These are phyloP conservation scores for Borovskyia barvae DNA, from an alignment of 208 protist species.

Conservation along the genomic window DNA sequence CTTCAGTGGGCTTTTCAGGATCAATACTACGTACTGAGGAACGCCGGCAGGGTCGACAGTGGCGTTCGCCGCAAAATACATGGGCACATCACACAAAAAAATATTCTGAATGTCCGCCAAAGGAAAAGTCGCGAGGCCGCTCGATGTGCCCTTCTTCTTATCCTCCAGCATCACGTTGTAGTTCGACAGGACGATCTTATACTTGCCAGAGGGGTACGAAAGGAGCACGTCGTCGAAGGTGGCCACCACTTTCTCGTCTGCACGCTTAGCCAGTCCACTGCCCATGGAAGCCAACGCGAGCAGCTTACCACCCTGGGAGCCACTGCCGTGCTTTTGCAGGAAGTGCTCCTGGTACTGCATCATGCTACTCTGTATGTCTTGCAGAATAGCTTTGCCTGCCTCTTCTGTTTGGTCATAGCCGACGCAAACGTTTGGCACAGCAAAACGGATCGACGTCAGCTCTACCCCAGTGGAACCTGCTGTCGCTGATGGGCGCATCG, in stretches of 20 bases:
- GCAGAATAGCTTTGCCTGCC: slow-evolving; percentile 68
- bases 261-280: slow-evolving; percentile 27
- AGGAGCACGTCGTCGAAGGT: slow-evolving; percentile 79
- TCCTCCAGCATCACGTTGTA: slow-evolving; percentile 77
- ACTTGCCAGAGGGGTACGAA: slow-evolving; percentile 79
- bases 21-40: slow-evolving; percentile 81
- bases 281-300: slow-evolving; percentile 60
- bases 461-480: slow-evolving; percentile 32
- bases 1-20: slow-evolving; percentile 70
- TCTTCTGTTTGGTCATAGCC: slow-evolving; percentile 86
- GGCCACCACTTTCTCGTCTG: slow-evolving; percentile 67
- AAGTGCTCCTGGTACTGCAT: slow-evolving; percentile 56
- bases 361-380: slow-evolving; percentile 55
- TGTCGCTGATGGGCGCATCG: slow-evolving; percentile 34
- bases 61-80: slow-evolving; percentile 37
- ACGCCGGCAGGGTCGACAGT: slow-evolving; percentile 23
- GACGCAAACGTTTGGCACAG: slow-evolving; percentile 78
- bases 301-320: slow-evolving; percentile 32
- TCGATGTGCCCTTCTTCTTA: slow-evolving; percentile 51
- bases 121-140: slow-evolving; percentile 49
- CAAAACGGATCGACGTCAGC: slow-evolving; percentile 76
- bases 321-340: slow-evolving; percentile 35
- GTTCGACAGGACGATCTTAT: slow-evolving; percentile 81
- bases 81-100: slow-evolving; percentile 80
- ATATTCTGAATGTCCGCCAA: slow-evolving; percentile 68